phyloP scores from a whole-genome alignment of 1,284 basidiomycete species.

The Kalmanozyma brasiliensis region DNA sequence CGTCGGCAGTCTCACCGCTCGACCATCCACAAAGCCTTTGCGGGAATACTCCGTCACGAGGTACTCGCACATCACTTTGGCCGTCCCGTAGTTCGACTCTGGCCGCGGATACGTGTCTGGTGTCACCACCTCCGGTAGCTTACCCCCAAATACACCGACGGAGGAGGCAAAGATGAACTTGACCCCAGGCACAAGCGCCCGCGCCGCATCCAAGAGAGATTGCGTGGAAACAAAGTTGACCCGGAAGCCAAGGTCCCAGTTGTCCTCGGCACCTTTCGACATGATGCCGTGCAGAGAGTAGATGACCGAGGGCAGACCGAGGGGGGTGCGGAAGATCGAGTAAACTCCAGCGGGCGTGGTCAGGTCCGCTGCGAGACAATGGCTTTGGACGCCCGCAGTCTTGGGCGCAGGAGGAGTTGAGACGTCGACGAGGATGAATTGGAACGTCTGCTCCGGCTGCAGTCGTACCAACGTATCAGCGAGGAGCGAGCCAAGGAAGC shows the following conservation, averaged over 20 bases:
- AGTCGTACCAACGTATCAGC: constrained; percentile 31
- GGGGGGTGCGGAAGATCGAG: constrained; percentile 37
- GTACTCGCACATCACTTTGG: constrained; percentile 53
- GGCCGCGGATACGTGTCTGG: constrained; percentile 39
- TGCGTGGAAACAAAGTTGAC: constrained; percentile 52
- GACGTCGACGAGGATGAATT: constrained; percentile 50
- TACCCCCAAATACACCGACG: constrained; percentile 48
- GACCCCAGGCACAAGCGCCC: constrained; percentile 14
- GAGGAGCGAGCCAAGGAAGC: constrained; percentile 48
- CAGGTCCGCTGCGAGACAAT: constrained; percentile 40
- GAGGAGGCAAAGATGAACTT: constrained; percentile 47
- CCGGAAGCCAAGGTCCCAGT: constrained; percentile 46
- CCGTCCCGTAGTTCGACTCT: constrained; percentile 49
- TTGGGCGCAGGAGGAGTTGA: constrained; percentile 23
- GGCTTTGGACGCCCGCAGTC: constrained; percentile 9
- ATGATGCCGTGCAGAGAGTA: constrained; percentile 57
- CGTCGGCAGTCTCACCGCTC: constrained; percentile 44
- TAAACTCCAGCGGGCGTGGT: constrained; percentile 24
- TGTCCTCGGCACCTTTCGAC: constrained; percentile 46
- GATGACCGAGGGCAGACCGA: constrained; percentile 40
- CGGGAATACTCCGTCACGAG: constrained; percentile 51
- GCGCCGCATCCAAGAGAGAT: constrained; percentile 38
- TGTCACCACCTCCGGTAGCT: constrained; percentile 39
- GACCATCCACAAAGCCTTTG: constrained; percentile 48
- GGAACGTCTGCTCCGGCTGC: constrained; percentile 25